Evolutionary conservation across 768 basidiomycete species (phyloP).

Genomic region (Podaxis sp.): DNA sequence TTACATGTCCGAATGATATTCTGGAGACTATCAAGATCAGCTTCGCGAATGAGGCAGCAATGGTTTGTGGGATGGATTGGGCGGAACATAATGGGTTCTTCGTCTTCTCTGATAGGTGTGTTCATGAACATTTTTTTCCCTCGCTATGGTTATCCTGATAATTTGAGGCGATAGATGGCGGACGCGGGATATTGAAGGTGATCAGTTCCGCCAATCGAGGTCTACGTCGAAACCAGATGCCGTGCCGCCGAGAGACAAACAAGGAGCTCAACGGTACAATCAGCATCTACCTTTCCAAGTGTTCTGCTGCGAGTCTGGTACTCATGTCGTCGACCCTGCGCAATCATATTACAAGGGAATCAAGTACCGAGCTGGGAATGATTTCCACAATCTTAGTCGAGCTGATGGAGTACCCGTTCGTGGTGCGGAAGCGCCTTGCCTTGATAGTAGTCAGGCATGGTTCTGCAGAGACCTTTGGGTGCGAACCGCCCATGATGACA

Average conservation of each 20-base stretch:
- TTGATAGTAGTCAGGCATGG: constrained; percentile 97
- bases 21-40: no score
- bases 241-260: constrained; percentile 87
- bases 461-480: constrained; percentile 98
- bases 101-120: constrained; percentile 95
- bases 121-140: neutral
- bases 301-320: constrained; percentile 98
- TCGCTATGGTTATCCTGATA: neutral
- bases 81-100: constrained; percentile 97
- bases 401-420: constrained; percentile 55
- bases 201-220: constrained; percentile 96
- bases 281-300: constrained; percentile 97
- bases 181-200: constrained; percentile 96
- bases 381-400: constrained; percentile 78
- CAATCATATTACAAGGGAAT: constrained; percentile 96
- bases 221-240: constrained; percentile 88
- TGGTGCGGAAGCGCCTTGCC: constrained; percentile 79
- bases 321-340: constrained; percentile 92
- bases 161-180: constrained; percentile 66
- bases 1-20: no score
- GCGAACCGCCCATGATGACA: constrained; percentile 76
- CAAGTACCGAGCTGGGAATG: constrained; percentile 75
- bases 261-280: constrained; percentile 79
- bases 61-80: constrained; percentile 99
- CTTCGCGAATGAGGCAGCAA: constrained; percentile 93